A percentile compares a stretch with the other conserved stretches of the same genome.
Conservation (phyloP, 805 yeast genomes). For the Kodamaea jinghongensis region DNA sequence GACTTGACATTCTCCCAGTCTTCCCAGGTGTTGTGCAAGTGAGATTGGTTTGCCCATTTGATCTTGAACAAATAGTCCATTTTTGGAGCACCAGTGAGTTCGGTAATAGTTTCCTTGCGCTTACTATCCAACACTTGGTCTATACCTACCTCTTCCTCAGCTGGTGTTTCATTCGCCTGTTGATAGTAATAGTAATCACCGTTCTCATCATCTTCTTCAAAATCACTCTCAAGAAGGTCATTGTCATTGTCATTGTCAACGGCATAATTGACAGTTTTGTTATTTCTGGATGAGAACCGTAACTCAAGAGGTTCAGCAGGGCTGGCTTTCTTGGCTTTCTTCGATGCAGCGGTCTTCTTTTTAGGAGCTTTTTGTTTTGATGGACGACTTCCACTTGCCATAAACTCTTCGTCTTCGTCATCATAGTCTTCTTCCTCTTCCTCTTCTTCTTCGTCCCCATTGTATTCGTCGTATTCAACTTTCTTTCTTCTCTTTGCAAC, state of each 20-base stretch:
- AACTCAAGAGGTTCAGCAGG: conserved; percentile 43
- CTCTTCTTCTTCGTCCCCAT: conserved; percentile 18
- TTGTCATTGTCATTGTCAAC: conserved; percentile 67
- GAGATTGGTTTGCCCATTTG: conserved; percentile 87
- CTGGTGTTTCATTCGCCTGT: conserved; percentile 25
- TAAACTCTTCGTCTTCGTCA: conserved; percentile 20
- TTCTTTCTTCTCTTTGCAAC: conserved; percentile 12
- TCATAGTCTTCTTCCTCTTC: conserved; percentile 19
- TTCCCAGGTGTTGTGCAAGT: conserved; percentile 96
- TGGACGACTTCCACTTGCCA: conserved; percentile 22
- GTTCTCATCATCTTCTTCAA: conserved; percentile 20
- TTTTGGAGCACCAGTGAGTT: conserved; percentile 42
- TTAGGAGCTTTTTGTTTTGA: conserved; percentile 11
- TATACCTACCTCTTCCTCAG: conserved; percentile 33
- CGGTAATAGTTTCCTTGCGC: conserved; percentile 36
- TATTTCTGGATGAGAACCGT: conserved; percentile 76
- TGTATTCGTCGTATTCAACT: conserved; percentile 15
- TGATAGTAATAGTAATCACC: conserved; percentile 34
- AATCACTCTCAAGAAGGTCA: conserved; percentile 49
- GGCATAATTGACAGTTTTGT: conserved; percentile 67
- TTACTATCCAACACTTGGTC: conserved; percentile 43
- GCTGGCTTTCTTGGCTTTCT: conserved; percentile 6
- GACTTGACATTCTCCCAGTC: conserved; percentile 50
- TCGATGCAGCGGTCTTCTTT: conserved; percentile 1
- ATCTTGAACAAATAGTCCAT: conserved; percentile 57